phyloP scores from a whole-genome alignment of 352 stramenopile species.

The Globisporangium radiosum region DNA sequence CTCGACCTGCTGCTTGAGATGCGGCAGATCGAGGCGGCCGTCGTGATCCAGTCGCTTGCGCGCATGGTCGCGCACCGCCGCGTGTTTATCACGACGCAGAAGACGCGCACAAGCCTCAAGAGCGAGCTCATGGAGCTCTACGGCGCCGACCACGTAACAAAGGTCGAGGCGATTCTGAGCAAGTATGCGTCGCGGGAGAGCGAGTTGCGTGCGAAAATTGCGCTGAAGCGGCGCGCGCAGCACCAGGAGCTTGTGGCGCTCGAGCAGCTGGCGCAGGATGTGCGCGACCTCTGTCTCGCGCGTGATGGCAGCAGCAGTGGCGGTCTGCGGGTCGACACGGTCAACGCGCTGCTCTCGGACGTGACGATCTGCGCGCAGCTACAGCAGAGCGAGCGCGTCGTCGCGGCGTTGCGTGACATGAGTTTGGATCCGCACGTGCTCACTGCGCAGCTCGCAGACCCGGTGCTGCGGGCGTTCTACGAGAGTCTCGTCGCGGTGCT shows the following conservation, averaged over 20 bases:
- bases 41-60: conserved; percentile 32
- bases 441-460: conserved; percentile 32
- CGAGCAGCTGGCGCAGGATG: conserved; percentile 27
- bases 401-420: conserved; percentile 56
- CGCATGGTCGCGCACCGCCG: conserved; percentile 26
- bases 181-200: conserved; percentile 38
- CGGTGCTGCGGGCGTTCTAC: conserved; percentile 47
- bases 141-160: conserved; percentile 19
- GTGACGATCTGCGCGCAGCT: conserved; percentile 30
- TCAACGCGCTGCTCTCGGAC: conserved; percentile 49
- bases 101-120: conserved; percentile 19
- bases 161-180: conserved; percentile 27
- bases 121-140: conserved; percentile 39
- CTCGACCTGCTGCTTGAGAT: conserved; percentile 31
- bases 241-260: conserved; percentile 17
- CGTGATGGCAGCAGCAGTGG: conserved; percentile 7
- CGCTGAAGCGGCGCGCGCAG: conserved; percentile 20
- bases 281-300: conserved; percentile 36
- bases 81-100: conserved; percentile 24
- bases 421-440: conserved; percentile 52
- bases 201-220: conserved; percentile 32
- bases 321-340: conserved; percentile 26
- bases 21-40: conserved; percentile 23
- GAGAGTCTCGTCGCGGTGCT: conserved; percentile 39
- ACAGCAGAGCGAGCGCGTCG: conserved; percentile 35